Evolutionary conservation across 2,329 filamentous ascomycete genomes (phyloP).

Genomic region (Nothopassalora personata): DNA sequence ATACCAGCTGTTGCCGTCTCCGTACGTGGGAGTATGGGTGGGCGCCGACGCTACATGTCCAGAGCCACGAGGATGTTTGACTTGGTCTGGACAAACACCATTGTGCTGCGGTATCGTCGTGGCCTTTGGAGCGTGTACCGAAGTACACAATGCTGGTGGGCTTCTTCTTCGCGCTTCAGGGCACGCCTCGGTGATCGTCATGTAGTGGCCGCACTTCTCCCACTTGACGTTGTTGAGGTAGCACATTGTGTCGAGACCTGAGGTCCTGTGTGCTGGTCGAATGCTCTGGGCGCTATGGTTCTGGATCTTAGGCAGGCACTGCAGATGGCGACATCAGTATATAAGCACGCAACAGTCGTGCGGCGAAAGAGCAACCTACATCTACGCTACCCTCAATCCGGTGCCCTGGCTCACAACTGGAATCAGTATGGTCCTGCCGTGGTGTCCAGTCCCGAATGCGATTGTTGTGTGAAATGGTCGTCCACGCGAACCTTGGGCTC

Average conservation of each 20-base stretch:
- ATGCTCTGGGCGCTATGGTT: background rate
- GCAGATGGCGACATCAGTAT: too few relatives aligned
- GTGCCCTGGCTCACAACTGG: too few relatives aligned
- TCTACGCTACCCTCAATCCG: too few relatives aligned
- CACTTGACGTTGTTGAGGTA: slow-evolving; percentile 16
- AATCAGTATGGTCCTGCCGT: too few relatives aligned
- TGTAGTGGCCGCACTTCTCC: slow-evolving; percentile 20
- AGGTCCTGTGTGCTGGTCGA: background rate
- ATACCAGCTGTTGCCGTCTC: background rate
- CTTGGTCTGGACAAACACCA: slow-evolving; percentile 17
- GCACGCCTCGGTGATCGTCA: slow-evolving; percentile 16
- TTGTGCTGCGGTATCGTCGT: slow-evolving; percentile 7
- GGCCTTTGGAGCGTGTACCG: slow-evolving; percentile 17
- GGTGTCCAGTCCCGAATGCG: too few relatives aligned
- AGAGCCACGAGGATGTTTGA: slow-evolving; percentile 5
- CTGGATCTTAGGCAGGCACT: too few relatives aligned
- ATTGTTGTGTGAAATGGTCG: too few relatives aligned
- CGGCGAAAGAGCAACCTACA: too few relatives aligned
- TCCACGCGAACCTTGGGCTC: too few relatives aligned
- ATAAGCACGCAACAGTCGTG: too few relatives aligned
- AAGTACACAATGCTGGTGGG: slow-evolving; percentile 17
- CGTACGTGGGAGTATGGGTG: slow-evolving; percentile 10
- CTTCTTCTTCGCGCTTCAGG: slow-evolving; percentile 11
- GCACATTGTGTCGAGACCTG: slow-evolving; percentile 4
- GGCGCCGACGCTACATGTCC: background rate